Evolutionary conservation across 2,329 filamentous ascomycete genomes (phyloP).

Genomic region (Arthrobotrys sphaeroides): DNA sequence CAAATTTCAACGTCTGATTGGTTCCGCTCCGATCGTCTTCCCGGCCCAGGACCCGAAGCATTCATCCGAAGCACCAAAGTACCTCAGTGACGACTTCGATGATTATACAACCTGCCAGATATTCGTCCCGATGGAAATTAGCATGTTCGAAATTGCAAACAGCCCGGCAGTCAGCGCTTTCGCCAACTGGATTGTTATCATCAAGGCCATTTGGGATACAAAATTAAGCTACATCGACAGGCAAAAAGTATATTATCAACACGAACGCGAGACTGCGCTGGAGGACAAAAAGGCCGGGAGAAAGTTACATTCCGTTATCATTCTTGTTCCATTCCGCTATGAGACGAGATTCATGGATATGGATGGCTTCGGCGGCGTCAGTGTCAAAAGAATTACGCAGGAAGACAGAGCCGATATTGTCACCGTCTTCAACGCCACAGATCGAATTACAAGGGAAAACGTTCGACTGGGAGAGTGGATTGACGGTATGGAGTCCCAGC

Average conservation of each 20-base stretch:
- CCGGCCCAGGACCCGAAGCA: background rate
- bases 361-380: background rate
- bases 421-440: background rate
- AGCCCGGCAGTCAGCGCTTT: background rate
- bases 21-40: background rate
- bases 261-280: conserved; percentile 3
- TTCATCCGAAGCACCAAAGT: background rate
- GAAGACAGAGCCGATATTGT: background rate
- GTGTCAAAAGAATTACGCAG: background rate
- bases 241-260: background rate
- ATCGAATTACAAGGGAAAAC: background rate
- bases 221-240: background rate
- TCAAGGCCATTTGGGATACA: background rate
- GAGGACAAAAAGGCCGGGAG: background rate
- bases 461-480: background rate
- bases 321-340: conserved; percentile 5
- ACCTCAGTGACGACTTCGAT: conserved; percentile 20
- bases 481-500: background rate
- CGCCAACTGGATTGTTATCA: background rate
- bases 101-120: background rate
- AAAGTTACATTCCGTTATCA: background rate
- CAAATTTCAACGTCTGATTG: conserved; percentile 4
- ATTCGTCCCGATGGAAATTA: conserved; percentile 14
- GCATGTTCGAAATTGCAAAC: background rate
- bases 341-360: background rate